Conservation (phyloP, 306 rosid genomes). For the Inga oerstediana region DNA sequence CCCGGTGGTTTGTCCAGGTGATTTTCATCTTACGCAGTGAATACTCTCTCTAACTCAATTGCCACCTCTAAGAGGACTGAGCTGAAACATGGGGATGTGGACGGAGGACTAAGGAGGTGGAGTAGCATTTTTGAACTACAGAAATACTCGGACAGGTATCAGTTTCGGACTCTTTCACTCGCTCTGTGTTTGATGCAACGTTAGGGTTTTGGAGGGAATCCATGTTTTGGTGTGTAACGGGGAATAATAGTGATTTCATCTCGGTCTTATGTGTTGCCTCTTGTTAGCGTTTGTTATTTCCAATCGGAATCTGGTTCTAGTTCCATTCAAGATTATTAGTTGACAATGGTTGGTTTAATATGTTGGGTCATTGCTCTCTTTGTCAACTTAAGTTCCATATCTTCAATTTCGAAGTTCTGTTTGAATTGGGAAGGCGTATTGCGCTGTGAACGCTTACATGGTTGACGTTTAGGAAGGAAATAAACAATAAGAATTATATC, state of each 20-base stretch:
- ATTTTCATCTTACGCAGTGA: no score
- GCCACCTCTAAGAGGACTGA: background rate
- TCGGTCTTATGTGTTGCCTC: no score
- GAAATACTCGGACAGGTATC: background rate
- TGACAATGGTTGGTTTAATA: background rate
- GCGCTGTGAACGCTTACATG: background rate
- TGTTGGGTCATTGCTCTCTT: background rate
- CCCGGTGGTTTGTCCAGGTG: background rate
- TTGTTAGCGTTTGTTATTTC: no score
- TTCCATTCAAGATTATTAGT: background rate
- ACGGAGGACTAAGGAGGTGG: background rate
- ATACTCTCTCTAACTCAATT: background rate
- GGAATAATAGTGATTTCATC: no score
- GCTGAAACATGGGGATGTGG: background rate
- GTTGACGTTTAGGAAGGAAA: background rate
- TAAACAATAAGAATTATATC: background rate
- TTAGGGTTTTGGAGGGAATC: background rate
- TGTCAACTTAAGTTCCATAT: background rate
- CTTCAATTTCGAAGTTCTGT: background rate
- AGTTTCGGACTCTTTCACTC: background rate
- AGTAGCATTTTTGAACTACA: background rate
- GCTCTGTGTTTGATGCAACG: background rate
- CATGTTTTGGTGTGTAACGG: background rate
- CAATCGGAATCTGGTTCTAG: background rate
- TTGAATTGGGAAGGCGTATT: background rate